A percentile compares a stretch with the other conserved stretches of the same genome.
phyloP scores from a whole-genome alignment of 2,329 filamentous ascomycete species.

The Colletotrichum sp. region DNA sequence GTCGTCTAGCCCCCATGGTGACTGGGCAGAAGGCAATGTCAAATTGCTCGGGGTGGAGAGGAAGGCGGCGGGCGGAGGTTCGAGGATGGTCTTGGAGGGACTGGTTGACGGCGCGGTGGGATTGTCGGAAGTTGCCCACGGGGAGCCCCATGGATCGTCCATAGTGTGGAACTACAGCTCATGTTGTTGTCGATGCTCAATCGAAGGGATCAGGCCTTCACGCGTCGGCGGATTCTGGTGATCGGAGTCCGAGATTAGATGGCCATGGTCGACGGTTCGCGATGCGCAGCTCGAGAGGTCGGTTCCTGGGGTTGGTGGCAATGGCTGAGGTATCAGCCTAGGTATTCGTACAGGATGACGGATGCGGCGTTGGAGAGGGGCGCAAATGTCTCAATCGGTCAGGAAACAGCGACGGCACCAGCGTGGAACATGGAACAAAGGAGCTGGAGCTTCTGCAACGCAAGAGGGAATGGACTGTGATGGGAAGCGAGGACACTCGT shows the following conservation, averaged over 20 bases:
- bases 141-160: conserved; percentile 69
- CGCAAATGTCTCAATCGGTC: not conserved
- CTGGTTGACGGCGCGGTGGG: conserved; percentile 25
- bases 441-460: not conserved
- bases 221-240: not conserved
- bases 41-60: conserved; percentile 34
- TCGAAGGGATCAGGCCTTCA: not conserved
- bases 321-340: not conserved
- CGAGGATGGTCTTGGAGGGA: conserved; percentile 38
- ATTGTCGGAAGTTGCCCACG: conserved; percentile 56
- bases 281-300: not conserved
- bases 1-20: conserved; percentile 46
- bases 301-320: not conserved
- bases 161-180: conserved; percentile 37
- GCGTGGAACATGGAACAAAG: not conserved
- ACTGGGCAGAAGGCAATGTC: conserved; percentile 31
- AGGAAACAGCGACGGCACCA: not conserved
- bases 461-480: not conserved
- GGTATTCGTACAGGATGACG: not conserved
- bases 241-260: not conserved
- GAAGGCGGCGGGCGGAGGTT: conserved; percentile 47
- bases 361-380: not conserved
- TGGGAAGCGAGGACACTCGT: not conserved
- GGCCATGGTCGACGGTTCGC: not conserved
- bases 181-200: conserved; percentile 7